phyloP scores from a whole-genome alignment of 345 rosid genomes.

The Draba incana region DNA sequence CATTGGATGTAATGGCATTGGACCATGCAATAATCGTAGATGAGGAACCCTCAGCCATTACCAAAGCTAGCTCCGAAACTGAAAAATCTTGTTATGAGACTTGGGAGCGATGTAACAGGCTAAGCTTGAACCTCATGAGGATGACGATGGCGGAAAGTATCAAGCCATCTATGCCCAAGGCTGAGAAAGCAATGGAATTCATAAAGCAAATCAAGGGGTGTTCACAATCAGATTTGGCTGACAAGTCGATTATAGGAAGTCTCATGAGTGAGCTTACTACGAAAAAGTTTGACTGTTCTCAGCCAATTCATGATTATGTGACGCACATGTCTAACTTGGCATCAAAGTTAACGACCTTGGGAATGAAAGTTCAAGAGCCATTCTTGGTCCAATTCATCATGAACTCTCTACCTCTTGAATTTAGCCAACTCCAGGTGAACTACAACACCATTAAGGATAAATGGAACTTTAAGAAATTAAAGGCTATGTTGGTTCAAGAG shows the following conservation, averaged over 20 bases:
- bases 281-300: too few relatives aligned
- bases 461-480: neutral
- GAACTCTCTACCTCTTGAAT: neutral
- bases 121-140: too few relatives aligned
- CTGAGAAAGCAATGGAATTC: neutral
- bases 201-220: too few relatives aligned
- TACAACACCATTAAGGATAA: neutral
- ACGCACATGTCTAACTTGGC: slow-evolving; percentile 9
- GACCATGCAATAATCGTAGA: neutral
- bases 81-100: too few relatives aligned
- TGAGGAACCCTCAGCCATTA: neutral
- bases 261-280: neutral
- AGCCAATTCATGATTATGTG: slow-evolving; percentile 10
- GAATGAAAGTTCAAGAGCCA: neutral
- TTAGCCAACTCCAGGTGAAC: neutral
- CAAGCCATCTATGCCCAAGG: neutral
- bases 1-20: neutral
- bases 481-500: neutral
- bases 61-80: too few relatives aligned
- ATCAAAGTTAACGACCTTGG: slow-evolving; percentile 1
- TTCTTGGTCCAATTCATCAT: slow-evolving; percentile 6
- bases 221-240: slow-evolving; percentile 1
- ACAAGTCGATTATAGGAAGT: slow-evolving; percentile 3
- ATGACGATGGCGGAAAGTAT: too few relatives aligned
- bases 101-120: too few relatives aligned